Conservation (phyloP, 2,329 filamentous ascomycete genomes). For the Trichophyton rubrum region DNA sequence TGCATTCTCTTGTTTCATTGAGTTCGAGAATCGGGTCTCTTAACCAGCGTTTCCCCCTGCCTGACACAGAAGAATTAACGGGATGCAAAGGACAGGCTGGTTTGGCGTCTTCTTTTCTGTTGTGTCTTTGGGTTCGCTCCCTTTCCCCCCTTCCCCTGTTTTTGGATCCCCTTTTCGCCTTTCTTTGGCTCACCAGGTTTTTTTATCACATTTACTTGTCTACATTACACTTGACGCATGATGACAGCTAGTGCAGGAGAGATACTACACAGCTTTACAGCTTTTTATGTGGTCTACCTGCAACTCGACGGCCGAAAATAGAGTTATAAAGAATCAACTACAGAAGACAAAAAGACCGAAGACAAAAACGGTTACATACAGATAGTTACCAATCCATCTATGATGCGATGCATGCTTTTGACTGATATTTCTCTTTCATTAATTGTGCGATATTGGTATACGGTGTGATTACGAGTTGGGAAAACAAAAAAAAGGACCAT, state of each 20-base stretch:
- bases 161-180: neutral
- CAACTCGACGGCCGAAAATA: slow-evolving; percentile 1
- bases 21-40: too few species aligned
- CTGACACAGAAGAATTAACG: too few species aligned
- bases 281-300: neutral
- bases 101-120: neutral
- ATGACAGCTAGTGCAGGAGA: neutral
- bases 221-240: neutral
- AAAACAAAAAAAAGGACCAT: neutral
- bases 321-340: neutral
- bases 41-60: neutral
- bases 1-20: neutral
- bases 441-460: neutral
- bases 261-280: neutral
- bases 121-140: neutral
- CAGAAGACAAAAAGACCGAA: neutral
- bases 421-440: neutral
- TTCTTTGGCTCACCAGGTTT: neutral
- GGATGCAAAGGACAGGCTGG: too few species aligned
- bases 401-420: neutral
- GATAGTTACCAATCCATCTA: neutral
- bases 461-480: neutral
- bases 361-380: slow-evolving; percentile 1
- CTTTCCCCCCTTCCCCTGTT: neutral
- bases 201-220: neutral